Evolutionary conservation across 2,329 filamentous ascomycete species (phyloP).

Genomic region (Aspergillus transmontanensis): DNA sequence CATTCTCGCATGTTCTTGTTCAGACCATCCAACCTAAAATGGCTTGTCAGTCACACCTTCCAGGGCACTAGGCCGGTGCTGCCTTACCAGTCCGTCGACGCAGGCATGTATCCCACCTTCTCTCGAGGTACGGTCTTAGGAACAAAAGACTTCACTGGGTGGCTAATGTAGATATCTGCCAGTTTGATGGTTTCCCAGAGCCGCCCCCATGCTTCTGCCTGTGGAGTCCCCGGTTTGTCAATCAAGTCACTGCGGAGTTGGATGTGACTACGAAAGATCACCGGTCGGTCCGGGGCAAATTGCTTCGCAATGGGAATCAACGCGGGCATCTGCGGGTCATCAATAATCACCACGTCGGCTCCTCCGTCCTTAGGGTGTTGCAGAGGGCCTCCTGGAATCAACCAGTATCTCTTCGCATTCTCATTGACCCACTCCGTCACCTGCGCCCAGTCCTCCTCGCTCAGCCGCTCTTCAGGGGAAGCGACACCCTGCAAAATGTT

Average conservation of each 20-base stretch:
- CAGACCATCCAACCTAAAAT: conserved; percentile 68
- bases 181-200: conserved; percentile 71
- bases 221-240: conserved; percentile 63
- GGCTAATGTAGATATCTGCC: conserved; percentile 79
- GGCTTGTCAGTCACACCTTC: conserved; percentile 3
- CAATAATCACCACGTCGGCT: conserved; percentile 75
- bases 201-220: conserved; percentile 74
- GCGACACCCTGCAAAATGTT: conserved; percentile 84
- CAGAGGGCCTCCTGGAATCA: conserved; percentile 67
- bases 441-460: conserved; percentile 60
- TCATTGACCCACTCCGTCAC: conserved; percentile 72
- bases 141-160: conserved; percentile 76
- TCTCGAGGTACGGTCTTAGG: conserved; percentile 66
- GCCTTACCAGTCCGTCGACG: conserved; percentile 74
- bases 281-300: conserved; percentile 69
- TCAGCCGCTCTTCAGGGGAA: conserved; percentile 65
- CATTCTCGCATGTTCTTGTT: conserved; percentile 74
- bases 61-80: neutral
- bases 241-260: conserved; percentile 77
- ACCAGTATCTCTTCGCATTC: conserved; percentile 77
- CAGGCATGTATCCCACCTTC: conserved; percentile 74
- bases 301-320: conserved; percentile 75
- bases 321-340: conserved; percentile 83
- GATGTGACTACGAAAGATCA: conserved; percentile 81
- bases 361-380: conserved; percentile 67